Evolutionary conservation across 441 rosid genomes (phyloP).

Genomic region (Hypseocharis bilobata): DNA sequence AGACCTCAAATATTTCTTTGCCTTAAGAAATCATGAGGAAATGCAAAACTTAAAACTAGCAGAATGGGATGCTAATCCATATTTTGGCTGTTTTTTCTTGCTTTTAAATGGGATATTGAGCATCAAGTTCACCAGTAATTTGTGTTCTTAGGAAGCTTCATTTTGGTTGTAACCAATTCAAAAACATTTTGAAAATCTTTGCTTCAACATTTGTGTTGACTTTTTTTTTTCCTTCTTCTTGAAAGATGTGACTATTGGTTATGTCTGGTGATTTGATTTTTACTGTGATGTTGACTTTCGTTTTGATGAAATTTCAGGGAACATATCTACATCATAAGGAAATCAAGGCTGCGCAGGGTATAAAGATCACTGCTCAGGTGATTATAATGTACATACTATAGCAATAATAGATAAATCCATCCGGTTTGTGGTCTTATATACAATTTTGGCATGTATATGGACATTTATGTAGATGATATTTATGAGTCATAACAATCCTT

Average conservation of each 20-base stretch:
- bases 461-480: background rate
- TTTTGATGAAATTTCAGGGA: constrained; percentile 51
- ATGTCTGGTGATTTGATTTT: background rate
- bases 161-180: too few species aligned
- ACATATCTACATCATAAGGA: constrained; percentile 76
- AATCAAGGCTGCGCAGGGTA: constrained; percentile 91
- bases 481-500: background rate
- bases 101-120: background rate
- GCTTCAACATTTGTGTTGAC: too few species aligned
- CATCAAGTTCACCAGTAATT: background rate
- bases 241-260: background rate
- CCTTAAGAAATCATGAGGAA: too few species aligned
- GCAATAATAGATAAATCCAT: background rate
- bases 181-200: too few species aligned
- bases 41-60: too few species aligned
- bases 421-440: background rate
- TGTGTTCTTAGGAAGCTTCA: too few species aligned
- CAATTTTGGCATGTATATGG: background rate
- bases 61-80: background rate
- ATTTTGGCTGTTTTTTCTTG: background rate
- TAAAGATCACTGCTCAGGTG: constrained; percentile 90
- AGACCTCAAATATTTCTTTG: too few species aligned
- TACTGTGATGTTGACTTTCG: too few species aligned
- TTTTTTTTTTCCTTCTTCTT: background rate
- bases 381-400: constrained; percentile 13